Percentiles rank a stretch among this genome's conserved stretches.
Evolutionary conservation across 1,139 yeast genomes (phyloP).

Genomic region (Kluyveromyces sp.): DNA sequence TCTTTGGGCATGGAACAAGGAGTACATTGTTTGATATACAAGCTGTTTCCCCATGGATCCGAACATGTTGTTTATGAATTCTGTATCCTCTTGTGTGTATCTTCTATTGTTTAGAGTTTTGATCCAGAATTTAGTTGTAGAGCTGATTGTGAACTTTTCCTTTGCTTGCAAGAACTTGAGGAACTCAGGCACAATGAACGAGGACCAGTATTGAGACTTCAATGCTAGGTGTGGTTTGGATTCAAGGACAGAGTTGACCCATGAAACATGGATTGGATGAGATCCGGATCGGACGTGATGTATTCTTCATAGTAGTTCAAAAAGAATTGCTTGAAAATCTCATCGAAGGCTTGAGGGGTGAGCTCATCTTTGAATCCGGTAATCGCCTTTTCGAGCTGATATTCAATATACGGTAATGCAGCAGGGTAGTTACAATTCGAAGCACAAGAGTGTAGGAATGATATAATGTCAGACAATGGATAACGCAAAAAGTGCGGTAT

Average conservation of each 20-base stretch:
- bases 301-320: slow-evolving; percentile 17
- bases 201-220: slow-evolving; percentile 30
- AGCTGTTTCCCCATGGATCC: slow-evolving; percentile 20
- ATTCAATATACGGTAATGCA: slow-evolving; percentile 25
- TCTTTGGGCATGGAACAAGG: slow-evolving; percentile 27
- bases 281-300: slow-evolving; percentile 31
- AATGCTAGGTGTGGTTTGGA: slow-evolving; percentile 44
- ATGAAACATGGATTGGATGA: slow-evolving; percentile 45
- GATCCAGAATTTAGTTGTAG: slow-evolving; percentile 62
- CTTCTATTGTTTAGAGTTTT: slow-evolving; percentile 45
- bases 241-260: slow-evolving; percentile 45
- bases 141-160: slow-evolving; percentile 59
- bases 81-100: slow-evolving; percentile 45
- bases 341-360: slow-evolving; percentile 22
- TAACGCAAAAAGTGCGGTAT: slow-evolving; percentile 26
- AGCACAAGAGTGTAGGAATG: slow-evolving; percentile 18
- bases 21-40: slow-evolving; percentile 23
- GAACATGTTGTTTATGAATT: slow-evolving; percentile 28
- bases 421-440: slow-evolving; percentile 16
- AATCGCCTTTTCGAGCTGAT: slow-evolving; percentile 23
- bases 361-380: slow-evolving; percentile 17
- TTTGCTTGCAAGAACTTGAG: slow-evolving; percentile 42
- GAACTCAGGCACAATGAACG: slow-evolving; percentile 33
- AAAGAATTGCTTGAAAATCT: slow-evolving; percentile 23
- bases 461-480: slow-evolving; percentile 23